phyloP scores from a whole-genome alignment of 371 early-diverging fungal genomes.

The Mortierella sp. region DNA sequence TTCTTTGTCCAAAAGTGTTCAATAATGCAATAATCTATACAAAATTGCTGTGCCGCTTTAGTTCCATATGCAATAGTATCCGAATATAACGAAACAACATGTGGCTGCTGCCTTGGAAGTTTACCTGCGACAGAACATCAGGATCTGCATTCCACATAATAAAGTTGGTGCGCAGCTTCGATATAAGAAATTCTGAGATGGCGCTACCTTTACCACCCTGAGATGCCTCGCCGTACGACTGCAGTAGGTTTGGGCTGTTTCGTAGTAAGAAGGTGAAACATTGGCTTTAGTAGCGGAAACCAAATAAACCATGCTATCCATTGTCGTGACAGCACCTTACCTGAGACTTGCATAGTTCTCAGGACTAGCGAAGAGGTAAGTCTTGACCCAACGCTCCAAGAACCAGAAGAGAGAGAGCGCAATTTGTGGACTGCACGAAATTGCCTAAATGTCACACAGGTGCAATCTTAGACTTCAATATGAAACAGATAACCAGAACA shows the following conservation, averaged over 20 bases:
- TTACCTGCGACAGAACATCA: conserved; percentile 73
- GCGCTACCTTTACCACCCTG: conserved; percentile 71
- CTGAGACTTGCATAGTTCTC: conserved; percentile 72
- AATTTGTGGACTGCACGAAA: conserved; percentile 80
- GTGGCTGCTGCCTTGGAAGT: background rate
- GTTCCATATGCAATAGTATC: background rate
- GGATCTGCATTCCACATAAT: conserved; percentile 80
- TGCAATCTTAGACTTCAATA: background rate
- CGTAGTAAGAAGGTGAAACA: background rate
- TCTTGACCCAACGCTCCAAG: conserved; percentile 80
- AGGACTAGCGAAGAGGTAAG: conserved; percentile 75
- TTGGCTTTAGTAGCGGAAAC: background rate
- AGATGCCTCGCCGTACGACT: conserved; percentile 70
- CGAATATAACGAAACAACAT: background rate
- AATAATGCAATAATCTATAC: conserved; percentile 70
- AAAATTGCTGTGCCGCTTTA: background rate
- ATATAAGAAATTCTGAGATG: conserved; percentile 73
- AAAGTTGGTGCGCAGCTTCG: conserved; percentile 72
- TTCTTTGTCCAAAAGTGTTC: conserved; percentile 67
- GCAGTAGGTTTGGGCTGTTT: conserved; percentile 64
- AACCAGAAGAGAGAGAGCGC: conserved; percentile 83
- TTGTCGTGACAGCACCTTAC: conserved; percentile 39
- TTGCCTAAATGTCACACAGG: conserved; percentile 52
- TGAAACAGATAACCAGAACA: background rate
- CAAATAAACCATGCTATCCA: background rate